Conservation (phyloP, 1,284 basidiomycete genomes). For the Trichosporon sp. region DNA sequence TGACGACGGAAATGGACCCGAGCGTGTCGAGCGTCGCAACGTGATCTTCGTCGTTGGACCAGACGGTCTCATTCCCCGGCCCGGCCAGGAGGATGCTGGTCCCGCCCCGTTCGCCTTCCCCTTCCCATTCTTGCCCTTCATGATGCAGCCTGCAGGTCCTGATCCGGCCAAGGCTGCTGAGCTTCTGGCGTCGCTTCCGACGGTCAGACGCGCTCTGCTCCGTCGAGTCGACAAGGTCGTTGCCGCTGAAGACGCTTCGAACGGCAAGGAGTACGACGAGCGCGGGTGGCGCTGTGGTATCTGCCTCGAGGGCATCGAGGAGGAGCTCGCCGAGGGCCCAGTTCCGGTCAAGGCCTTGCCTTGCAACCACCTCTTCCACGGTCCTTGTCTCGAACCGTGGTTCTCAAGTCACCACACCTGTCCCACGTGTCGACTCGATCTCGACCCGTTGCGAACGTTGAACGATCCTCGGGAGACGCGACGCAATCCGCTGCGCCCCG, state of each 20-base stretch:
- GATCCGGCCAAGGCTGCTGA: slow-evolving; percentile 51
- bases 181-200: slow-evolving; percentile 46
- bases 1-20: background rate
- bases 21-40: slow-evolving; percentile 14
- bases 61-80: slow-evolving; percentile 21
- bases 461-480: slow-evolving; percentile 35
- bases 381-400: slow-evolving; percentile 53
- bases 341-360: slow-evolving; percentile 50
- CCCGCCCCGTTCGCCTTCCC: slow-evolving; percentile 21
- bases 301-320: slow-evolving; percentile 46
- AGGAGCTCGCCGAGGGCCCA: slow-evolving; percentile 31
- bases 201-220: slow-evolving; percentile 40
- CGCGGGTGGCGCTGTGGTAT: slow-evolving; percentile 52
- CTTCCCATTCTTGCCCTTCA: slow-evolving; percentile 28
- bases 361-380: slow-evolving; percentile 56
- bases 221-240: slow-evolving; percentile 45
- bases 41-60: slow-evolving; percentile 28
- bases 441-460: slow-evolving; percentile 53
- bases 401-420: slow-evolving; percentile 53
- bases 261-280: slow-evolving; percentile 34
- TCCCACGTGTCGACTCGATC: slow-evolving; percentile 54
- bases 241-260: slow-evolving; percentile 41
- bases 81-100: slow-evolving; percentile 6
- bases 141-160: slow-evolving; percentile 23
- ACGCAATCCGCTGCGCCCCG: slow-evolving; percentile 37